Conservation (phyloP, 169 alveolate species). For the Eimeria mitis region DNA sequence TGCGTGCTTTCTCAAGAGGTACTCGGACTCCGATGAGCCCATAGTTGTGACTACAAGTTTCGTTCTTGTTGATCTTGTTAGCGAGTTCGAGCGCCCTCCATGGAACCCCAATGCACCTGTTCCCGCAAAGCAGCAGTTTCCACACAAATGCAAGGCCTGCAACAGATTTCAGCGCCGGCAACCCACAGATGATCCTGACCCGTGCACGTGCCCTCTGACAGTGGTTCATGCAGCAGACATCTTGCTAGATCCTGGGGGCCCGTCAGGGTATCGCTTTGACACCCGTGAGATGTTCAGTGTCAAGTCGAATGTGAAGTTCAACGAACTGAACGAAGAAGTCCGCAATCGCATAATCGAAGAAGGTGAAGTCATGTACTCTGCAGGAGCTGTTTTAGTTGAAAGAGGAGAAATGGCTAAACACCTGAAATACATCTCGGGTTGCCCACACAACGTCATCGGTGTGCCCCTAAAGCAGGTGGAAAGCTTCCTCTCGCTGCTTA, state of each 20-base stretch:
- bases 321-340: conserved; percentile 4
- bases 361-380: conserved; percentile 65
- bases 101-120: conserved; percentile 64
- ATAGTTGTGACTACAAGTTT: conserved; percentile 41
- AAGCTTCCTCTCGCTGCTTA: conserved; percentile 17
- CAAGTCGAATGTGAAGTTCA: conserved; percentile 25
- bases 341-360: conserved; percentile 47
- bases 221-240: conserved; percentile 68
- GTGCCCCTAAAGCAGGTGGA: conserved; percentile 8
- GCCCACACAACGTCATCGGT: conserved; percentile 70
- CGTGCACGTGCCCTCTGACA: conserved; percentile 28
- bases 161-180: neutral
- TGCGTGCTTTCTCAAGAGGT: conserved; percentile 51
- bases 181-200: neutral
- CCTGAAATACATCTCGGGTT: conserved; percentile 36
- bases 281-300: conserved; percentile 46
- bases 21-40: conserved; percentile 43
- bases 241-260: conserved; percentile 26
- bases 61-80: conserved; percentile 20
- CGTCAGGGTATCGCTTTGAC: neutral
- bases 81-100: conserved; percentile 36
- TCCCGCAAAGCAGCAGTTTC: conserved; percentile 8
- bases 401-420: conserved; percentile 57
- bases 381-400: conserved; percentile 60
- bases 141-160: conserved; percentile 61